Conservation (phyloP, 1,139 yeast species). For the Debaryomycetaceae sp. region DNA sequence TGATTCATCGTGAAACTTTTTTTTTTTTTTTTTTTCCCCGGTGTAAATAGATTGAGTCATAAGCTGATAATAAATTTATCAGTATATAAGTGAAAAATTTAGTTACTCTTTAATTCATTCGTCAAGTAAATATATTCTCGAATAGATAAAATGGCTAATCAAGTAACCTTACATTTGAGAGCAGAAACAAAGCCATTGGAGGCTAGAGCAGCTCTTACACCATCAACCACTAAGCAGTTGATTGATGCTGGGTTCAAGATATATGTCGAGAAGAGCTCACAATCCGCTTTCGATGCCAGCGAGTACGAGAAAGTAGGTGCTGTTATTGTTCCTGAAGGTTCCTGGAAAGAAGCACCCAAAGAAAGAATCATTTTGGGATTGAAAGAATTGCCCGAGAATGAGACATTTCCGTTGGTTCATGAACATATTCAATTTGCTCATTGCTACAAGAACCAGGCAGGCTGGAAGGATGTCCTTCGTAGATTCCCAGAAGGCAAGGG, state of each 20-base stretch:
- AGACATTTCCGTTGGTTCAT: conserved; percentile 86
- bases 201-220: conserved; percentile 96
- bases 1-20: neutral
- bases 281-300: conserved; percentile 69
- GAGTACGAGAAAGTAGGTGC: conserved; percentile 86
- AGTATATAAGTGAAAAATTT: neutral
- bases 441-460: conserved; percentile 95
- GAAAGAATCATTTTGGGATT: conserved; percentile 89
- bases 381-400: conserved; percentile 91
- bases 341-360: conserved; percentile 88
- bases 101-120: neutral
- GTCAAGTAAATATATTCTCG: neutral
- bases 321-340: conserved; percentile 83
- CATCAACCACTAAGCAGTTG: conserved; percentile 79
- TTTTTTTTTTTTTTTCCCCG: neutral
- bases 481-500: conserved; percentile 94
- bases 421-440: conserved; percentile 98
- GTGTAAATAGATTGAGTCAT: neutral
- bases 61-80: neutral
- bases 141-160: conserved; percentile 9
- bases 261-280: conserved; percentile 81
- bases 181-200: conserved; percentile 97
- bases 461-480: conserved; percentile 87
- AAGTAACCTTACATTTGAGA: conserved; percentile 72
- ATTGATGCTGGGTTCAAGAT: conserved; percentile 86